Evolutionary conservation across 306 rosid species (phyloP).

Genomic region (Malus fusca): DNA sequence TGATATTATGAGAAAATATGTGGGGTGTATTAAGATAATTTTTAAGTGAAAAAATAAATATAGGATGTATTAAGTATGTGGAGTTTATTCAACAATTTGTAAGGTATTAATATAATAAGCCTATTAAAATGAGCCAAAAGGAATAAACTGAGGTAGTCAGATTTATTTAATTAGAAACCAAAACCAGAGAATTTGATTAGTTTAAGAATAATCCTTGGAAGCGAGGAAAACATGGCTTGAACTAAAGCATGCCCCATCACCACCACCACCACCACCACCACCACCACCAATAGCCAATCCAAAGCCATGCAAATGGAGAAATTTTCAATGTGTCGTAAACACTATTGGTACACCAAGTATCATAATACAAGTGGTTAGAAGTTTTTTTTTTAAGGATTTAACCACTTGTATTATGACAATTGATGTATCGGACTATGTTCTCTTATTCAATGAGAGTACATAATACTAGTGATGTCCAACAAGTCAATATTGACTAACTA

Average conservation of each 20-base stretch:
- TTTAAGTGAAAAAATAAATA: too few species aligned
- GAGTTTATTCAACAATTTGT: too few species aligned
- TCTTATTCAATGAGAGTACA: background rate
- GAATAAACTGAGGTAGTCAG: background rate
- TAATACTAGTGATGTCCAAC: slow-evolving; percentile 11
- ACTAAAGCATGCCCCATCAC: background rate
- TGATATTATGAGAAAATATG: too few species aligned
- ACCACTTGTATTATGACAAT: too few species aligned
- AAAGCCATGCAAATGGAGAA: background rate
- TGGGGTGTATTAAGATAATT: too few species aligned
- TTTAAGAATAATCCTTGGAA: background rate
- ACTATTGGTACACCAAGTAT: too few species aligned
- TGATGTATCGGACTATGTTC: too few species aligned
- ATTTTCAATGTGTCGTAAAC: too few species aligned
- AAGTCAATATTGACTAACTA: background rate
- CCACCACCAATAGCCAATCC: background rate
- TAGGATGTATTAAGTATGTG: too few species aligned
- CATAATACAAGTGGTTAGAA: too few species aligned
- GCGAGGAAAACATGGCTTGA: background rate
- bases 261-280: background rate
- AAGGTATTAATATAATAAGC: too few species aligned
- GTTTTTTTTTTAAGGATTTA: too few species aligned
- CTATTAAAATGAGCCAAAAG: background rate
- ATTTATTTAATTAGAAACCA: background rate
- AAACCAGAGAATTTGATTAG: background rate